Evolutionary conservation across 768 basidiomycete genomes (phyloP).

Genomic region (Mycena maculata): DNA sequence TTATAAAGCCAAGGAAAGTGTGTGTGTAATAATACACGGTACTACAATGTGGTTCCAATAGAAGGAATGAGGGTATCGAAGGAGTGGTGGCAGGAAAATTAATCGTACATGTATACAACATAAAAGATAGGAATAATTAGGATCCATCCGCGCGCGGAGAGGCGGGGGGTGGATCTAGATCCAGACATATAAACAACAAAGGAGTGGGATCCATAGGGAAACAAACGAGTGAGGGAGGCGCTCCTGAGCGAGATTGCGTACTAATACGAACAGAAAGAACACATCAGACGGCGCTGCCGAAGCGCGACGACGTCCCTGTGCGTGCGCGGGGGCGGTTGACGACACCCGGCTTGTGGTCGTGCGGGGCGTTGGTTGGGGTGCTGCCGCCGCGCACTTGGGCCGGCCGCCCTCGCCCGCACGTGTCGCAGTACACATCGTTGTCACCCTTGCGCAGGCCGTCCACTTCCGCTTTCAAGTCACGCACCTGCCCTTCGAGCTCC

Average conservation of each 20-base stretch:
- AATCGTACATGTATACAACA: slow-evolving; percentile 30
- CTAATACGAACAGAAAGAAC: neutral
- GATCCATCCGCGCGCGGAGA: neutral
- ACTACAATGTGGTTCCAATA: neutral
- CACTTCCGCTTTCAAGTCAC: slow-evolving; percentile 76
- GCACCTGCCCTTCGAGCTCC: slow-evolving; percentile 81
- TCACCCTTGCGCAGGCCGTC: slow-evolving; percentile 60
- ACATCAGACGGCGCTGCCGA: slow-evolving; percentile 63
- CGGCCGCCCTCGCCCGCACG: slow-evolving; percentile 66
- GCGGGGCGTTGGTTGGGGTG: slow-evolving; percentile 16
- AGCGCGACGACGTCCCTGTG: slow-evolving; percentile 74
- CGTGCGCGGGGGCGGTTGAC: slow-evolving; percentile 75
- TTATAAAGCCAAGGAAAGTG: neutral
- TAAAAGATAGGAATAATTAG: slow-evolving; percentile 34
- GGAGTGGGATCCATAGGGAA: slow-evolving; percentile 3
- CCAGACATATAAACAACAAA: slow-evolving; percentile 15
- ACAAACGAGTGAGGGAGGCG: slow-evolving; percentile 7
- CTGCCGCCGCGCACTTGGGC: slow-evolving; percentile 3
- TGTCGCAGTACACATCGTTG: slow-evolving; percentile 61
- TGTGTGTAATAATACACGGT: slow-evolving; percentile 14
- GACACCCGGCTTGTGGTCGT: slow-evolving; percentile 50
- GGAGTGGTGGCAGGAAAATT: slow-evolving; percentile 10
- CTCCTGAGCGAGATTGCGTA: neutral
- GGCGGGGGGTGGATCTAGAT: neutral
- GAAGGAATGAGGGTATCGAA: slow-evolving; percentile 30